Evolutionary conservation across 177 flowering plant species (phyloP), one percentile per base, ranked within the genome.

Genomic region (Vitis hybrid): DNA sequence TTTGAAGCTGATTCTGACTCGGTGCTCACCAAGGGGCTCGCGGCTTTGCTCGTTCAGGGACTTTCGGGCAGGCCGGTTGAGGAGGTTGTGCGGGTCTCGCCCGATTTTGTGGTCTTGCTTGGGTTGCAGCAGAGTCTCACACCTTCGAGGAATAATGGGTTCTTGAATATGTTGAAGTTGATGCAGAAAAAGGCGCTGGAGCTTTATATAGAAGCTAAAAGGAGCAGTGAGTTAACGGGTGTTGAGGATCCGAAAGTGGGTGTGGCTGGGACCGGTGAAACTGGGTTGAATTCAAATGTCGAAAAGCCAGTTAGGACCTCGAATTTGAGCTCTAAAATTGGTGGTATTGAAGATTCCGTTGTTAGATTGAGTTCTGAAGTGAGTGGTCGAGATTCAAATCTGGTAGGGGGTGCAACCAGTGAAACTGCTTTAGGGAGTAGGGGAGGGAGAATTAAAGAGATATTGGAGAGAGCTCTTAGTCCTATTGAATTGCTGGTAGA

Each of bases 1-100:
- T 95, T 79, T 65, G 91, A 95, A 70, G 99, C 97, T 12, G 98
- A 95, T 82, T 95, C 98, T 9, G 99, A 95, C 65, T 88, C 99
- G 6, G 85, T 78, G 11, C 85, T 93, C 50, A 93, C 98, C 6
- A 93, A 94, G 71, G 99, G 99, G 2, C 86, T 94, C 1, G 97
- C 98, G 48, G 98, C 98, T 55, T 79, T 94, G 65, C 91, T 94
- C 18, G 95, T 92, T 26, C 79, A 82, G 53, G 98, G 97, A 12
- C 84, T 95, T 53, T 91, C 97, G 5, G 94, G 96, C 4, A 71
- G 79, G 19, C 83, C 94, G 0, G 90, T 88, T 1, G 74, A 80
- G 16, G 93, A 91, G 70, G 79, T 95, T 69, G 34, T 88, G 50
- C 71, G 83, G 69, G 91, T 93, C 58, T 80, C 94, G 3, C 98